Evolutionary conservation across 2,329 filamentous ascomycete genomes (phyloP), one percentile per base, ranked within the genome.

Genomic region (Calonectria ilicicola): DNA sequence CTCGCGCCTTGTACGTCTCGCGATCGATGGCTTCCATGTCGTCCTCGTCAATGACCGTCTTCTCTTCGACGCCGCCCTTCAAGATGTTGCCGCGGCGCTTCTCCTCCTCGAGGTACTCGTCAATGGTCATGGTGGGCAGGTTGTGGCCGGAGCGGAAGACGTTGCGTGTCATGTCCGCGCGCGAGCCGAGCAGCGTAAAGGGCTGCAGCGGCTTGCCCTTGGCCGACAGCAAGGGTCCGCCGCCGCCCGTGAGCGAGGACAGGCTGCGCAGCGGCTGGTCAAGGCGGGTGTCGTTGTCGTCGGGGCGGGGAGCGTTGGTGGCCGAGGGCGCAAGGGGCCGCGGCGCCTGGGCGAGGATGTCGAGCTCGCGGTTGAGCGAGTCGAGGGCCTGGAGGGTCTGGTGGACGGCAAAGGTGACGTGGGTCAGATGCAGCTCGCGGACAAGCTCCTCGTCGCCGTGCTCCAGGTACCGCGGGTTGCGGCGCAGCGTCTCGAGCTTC

Each of bases 51-150:
- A 94, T 90, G 82, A 95, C 92, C 2, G 92, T 90, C 75, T 89
- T 88, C 76, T 93, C 91, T 79, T 94, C 94, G 21, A 96, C 96
- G 35, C 95, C 95, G 42, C 96, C 97, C 81, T 98, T 94, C 68
- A 98, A 94, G 71, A 99, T 96, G 23, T 95, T 95, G 19, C 97
- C 97, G 74, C 94, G 88, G 76, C 91, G 90, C 80, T 90, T 90
- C 86, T 98, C 97, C 84, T 98, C 96, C 65, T 97, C 97, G 19
- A 99, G 87, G 81, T 98, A 99, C 85, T 99, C 97, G 78, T 99
- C 97, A 74, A 99, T 98, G 1, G 92, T 94, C 97, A 99, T 98
- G 3, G 97, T 98, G 1, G 97, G 97, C 71, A 99, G 86, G 84
- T 95, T 98, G 82, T 99, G 97, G 9, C 97, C 95, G 0, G 95